Conservation (phyloP, 164 flowering plant genomes). For the Santalum album region DNA sequence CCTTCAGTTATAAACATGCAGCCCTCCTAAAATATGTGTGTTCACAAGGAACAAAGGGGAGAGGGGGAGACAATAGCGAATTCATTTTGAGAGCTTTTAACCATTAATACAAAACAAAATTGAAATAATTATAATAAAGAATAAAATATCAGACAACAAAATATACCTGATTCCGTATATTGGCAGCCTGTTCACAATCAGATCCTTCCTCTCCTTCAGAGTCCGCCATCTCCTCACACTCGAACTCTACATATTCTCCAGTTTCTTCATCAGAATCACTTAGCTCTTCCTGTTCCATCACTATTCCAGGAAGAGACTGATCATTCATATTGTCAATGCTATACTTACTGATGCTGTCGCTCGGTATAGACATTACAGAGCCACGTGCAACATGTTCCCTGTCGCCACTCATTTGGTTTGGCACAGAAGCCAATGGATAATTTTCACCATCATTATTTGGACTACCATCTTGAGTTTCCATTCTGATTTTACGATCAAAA, state of each 20-base stretch:
- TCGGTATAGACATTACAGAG: slow-evolving; percentile 10
- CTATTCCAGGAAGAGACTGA: slow-evolving; percentile 62
- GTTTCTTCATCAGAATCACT: slow-evolving; percentile 95
- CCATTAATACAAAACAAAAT: too few relatives aligned
- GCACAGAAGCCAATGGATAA: slow-evolving; percentile 2
- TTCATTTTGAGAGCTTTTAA: too few relatives aligned
- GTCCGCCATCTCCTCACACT: slow-evolving; percentile 92
- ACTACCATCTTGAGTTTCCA: neutral
- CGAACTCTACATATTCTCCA: slow-evolving; percentile 84
- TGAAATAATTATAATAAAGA: too few relatives aligned
- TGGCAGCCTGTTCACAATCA: slow-evolving; percentile 27
- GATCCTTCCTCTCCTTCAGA: slow-evolving; percentile 78
- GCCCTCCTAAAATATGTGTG: too few relatives aligned
- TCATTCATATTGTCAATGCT: slow-evolving; percentile 29
- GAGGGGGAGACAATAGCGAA: too few relatives aligned
- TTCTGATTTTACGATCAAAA: slow-evolving; percentile 3
- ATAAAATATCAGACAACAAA: too few relatives aligned
- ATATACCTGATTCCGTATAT: slow-evolving; percentile 43
- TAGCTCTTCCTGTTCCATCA: slow-evolving; percentile 97
- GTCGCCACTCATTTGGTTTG: slow-evolving; percentile 5
- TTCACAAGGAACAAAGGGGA: too few relatives aligned
- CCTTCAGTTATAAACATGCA: too few relatives aligned
- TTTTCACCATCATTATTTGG: slow-evolving; percentile 2
- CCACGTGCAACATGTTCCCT: slow-evolving; percentile 14
- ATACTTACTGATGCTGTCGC: slow-evolving; percentile 10